Base-by-base conservation (phyloP, 2,329 filamentous ascomycete species). In the Apiospora phragmitis region DNA sequence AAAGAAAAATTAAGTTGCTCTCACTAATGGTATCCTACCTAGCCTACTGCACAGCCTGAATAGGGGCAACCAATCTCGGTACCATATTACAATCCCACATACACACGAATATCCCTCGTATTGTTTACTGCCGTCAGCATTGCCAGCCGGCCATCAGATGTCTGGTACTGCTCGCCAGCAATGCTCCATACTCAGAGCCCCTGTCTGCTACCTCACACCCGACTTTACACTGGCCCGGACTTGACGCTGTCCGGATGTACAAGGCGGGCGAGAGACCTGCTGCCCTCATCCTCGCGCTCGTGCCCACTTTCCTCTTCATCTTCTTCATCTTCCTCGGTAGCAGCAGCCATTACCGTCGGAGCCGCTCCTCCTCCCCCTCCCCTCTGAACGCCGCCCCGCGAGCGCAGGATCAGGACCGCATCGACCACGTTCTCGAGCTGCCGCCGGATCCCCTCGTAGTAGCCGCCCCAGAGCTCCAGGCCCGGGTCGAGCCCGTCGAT, bases 401-500 rank as follows among this genome's bases (percentile, higher is more conserved):
- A 24, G 1, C 29, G 18, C 32, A 62, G n/a, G 29, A 70, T 45
- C 21, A 70, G 59, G 4, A 67, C 68, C 2, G 47, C 68, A 32
- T 70, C 59, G 41, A 67, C 59, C 43, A 67, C 68, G n/a, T n/a
- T 41, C 21, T 24, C 42, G 26, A 70, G 55, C 29, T 67, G 42
- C 26, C 43, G 65, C 26, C 55, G 65, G 59, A 62, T 67, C 4
- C 35, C 55, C 16, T 66, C 29, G 55, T 70, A 67, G 59, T 35
- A 70, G 26, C 26, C 68, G 21, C 35, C 29, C 29, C 29, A 51
- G 21, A 65, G 67, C 42, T 47, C 41, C 45, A 38, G 29, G 38
- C 11, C 14, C 26, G 43, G 67, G 11, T 43, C 42, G 14, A 65
- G 49, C 18, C 7, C 67, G 41, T 29, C 32, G 18, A n/a, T 29